phyloP scores from a whole-genome alignment of 352 stramenopile species.

The Globisporangium recalcitrans region DNA sequence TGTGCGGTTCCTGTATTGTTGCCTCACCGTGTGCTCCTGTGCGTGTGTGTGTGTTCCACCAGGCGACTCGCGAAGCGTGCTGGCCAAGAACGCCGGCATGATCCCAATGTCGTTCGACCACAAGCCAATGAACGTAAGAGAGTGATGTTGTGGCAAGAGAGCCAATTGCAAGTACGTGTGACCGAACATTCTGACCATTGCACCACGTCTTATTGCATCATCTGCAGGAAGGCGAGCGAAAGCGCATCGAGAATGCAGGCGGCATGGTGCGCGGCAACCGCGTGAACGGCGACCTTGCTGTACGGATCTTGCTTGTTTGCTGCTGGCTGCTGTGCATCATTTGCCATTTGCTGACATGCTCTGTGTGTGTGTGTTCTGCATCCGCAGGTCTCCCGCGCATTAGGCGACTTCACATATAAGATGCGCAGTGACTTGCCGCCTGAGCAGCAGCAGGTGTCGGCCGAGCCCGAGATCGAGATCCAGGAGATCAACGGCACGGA shows the following conservation, averaged over 20 bases:
- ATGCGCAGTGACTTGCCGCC: constrained; percentile 42
- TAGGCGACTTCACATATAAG: constrained; percentile 84
- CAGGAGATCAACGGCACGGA: constrained; percentile 73
- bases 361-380: not conserved
- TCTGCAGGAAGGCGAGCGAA: constrained; percentile 48
- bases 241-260: constrained; percentile 66
- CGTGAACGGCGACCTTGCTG: constrained; percentile 78
- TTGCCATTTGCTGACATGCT: not conserved
- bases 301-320: constrained; percentile 18
- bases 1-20: not conserved
- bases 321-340: not conserved
- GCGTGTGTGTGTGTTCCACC: not conserved
- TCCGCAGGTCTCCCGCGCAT: constrained; percentile 60
- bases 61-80: constrained; percentile 77
- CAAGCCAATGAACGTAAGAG: constrained; percentile 84
- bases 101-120: constrained; percentile 88
- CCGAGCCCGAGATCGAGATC: constrained; percentile 86
- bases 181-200: not conserved
- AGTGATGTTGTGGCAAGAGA: too few relatives aligned
- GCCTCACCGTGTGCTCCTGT: not conserved
- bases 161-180: too few relatives aligned
- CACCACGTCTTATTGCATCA: not conserved
- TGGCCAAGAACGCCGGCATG: constrained; percentile 41
- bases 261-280: constrained; percentile 71
- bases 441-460: constrained; percentile 76